phyloP scores from a whole-genome alignment of 2,329 filamentous ascomycete species.

The Bipolaris zeicola region DNA sequence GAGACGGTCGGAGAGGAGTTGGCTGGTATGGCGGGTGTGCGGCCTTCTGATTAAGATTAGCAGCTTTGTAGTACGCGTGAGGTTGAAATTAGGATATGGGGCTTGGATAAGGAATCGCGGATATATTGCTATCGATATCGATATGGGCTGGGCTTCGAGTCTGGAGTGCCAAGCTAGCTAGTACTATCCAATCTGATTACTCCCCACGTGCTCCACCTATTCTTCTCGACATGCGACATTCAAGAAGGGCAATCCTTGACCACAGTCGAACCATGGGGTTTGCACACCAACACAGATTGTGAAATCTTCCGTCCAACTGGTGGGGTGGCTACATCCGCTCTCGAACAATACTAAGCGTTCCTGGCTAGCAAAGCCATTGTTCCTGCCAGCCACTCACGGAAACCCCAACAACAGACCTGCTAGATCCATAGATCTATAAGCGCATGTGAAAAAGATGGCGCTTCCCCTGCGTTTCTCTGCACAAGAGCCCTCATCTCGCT shows the following conservation, averaged over 20 bases:
- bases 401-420: constrained; percentile 14
- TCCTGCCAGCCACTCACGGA: constrained; percentile 26
- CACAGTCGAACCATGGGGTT: neutral
- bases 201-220: constrained; percentile 20
- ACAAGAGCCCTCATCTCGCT: constrained; percentile 29
- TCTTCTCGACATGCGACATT: constrained; percentile 4
- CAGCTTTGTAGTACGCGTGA: neutral
- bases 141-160: neutral
- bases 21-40: constrained; percentile 45
- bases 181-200: constrained; percentile 15
- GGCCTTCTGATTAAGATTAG: constrained; percentile 38
- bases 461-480: constrained; percentile 26
- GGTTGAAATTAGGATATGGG: neutral
- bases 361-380: constrained; percentile 30
- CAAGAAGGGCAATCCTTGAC: constrained; percentile 8
- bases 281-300: constrained; percentile 2
- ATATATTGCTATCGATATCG: constrained; percentile 1
- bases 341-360: constrained; percentile 40
- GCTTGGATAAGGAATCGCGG: neutral
- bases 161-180: constrained; percentile 28
- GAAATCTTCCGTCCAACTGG: neutral
- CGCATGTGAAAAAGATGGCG: constrained; percentile 33
- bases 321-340: constrained; percentile 10
- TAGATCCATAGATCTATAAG: constrained; percentile 1
- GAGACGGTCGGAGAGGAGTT: constrained; percentile 41